Evolutionary conservation across 805 yeast genomes (phyloP).

Genomic region (Novakomyces olei): DNA sequence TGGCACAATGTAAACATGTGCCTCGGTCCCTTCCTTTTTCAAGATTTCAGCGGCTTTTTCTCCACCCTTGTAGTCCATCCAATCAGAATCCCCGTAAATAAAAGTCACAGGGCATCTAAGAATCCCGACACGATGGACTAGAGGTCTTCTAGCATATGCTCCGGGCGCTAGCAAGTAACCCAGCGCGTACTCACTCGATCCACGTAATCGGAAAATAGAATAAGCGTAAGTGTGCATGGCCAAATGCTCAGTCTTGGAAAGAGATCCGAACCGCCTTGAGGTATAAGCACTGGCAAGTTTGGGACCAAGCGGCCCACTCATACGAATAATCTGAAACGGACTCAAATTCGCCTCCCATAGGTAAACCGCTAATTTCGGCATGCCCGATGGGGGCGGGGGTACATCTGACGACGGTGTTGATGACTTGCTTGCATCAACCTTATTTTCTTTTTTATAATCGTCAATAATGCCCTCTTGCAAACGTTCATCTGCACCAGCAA

Average conservation of each 20-base stretch:
- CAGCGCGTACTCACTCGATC: slow-evolving; percentile 85
- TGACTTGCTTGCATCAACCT: slow-evolving; percentile 5
- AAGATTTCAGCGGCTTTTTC: slow-evolving; percentile 14
- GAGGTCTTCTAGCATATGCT: slow-evolving; percentile 64
- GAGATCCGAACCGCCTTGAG: slow-evolving; percentile 47
- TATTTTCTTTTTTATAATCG: slow-evolving; percentile 7
- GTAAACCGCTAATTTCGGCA: slow-evolving; percentile 57
- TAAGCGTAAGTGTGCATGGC: slow-evolving; percentile 61
- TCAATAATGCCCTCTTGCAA: slow-evolving; percentile 3
- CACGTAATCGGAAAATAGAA: slow-evolving; percentile 61
- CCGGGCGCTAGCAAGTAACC: slow-evolving; percentile 75
- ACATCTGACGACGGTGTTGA: slow-evolving; percentile 7
- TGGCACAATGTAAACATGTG: slow-evolving; percentile 18
- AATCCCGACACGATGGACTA: slow-evolving; percentile 28
- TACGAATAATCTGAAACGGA: slow-evolving; percentile 63
- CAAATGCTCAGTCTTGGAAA: slow-evolving; percentile 23
- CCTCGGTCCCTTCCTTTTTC: slow-evolving; percentile 11
- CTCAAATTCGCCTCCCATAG: slow-evolving; percentile 75
- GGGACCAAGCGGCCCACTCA: slow-evolving; percentile 65
- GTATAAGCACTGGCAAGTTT: slow-evolving; percentile 79
- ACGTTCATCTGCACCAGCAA: slow-evolving; percentile 5
- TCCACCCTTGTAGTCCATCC: slow-evolving; percentile 35
- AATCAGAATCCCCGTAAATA: slow-evolving; percentile 65
- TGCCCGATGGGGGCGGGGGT: slow-evolving; percentile 16
- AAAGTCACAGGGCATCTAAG: slow-evolving; percentile 45